Conservation (phyloP, 805 yeast genomes). For the Cephaloascus fragrans region DNA sequence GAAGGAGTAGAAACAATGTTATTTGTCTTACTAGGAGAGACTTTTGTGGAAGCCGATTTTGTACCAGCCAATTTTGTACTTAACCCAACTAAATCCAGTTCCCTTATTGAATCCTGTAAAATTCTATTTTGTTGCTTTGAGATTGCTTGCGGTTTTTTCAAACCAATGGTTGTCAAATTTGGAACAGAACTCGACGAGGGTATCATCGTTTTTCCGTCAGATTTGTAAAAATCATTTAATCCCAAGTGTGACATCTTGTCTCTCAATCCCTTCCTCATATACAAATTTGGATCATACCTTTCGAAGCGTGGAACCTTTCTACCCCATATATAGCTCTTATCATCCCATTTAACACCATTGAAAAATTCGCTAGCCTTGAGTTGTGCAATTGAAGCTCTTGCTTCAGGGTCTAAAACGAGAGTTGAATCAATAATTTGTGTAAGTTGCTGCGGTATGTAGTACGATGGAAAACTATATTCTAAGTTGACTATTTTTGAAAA, state of each 20-base stretch:
- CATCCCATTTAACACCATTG: slow-evolving; percentile 53
- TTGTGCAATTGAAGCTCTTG: slow-evolving; percentile 45
- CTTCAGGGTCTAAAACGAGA: slow-evolving; percentile 60
- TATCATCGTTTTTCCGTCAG: no score
- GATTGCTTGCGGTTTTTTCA: no score
- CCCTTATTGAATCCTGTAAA: no score
- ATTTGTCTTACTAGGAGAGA: no score
- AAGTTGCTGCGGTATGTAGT: slow-evolving; percentile 50
- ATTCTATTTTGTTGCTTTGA: no score
- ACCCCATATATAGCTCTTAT: slow-evolving; percentile 62
- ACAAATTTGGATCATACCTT: slow-evolving; percentile 42
- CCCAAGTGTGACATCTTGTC: slow-evolving; percentile 1
- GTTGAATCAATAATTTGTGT: slow-evolving; percentile 60
- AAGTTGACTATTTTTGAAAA: slow-evolving; percentile 79
- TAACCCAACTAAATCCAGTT: no score
- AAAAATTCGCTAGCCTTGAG: slow-evolving; percentile 71
- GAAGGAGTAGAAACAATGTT: no score
- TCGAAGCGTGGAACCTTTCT: slow-evolving; percentile 57
- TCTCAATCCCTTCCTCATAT: slow-evolving; percentile 4
- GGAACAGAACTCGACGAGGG: no score
- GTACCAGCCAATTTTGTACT: no score
- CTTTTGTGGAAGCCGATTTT: no score
- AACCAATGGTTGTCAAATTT: no score
- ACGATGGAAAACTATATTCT: slow-evolving; percentile 63
- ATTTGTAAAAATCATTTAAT: no score